These are phyloP conservation scores for Furcasterigmium sp. DNA, from an alignment of 2,329 filamentous ascomycete genomes.

Conservation along the genomic window DNA sequence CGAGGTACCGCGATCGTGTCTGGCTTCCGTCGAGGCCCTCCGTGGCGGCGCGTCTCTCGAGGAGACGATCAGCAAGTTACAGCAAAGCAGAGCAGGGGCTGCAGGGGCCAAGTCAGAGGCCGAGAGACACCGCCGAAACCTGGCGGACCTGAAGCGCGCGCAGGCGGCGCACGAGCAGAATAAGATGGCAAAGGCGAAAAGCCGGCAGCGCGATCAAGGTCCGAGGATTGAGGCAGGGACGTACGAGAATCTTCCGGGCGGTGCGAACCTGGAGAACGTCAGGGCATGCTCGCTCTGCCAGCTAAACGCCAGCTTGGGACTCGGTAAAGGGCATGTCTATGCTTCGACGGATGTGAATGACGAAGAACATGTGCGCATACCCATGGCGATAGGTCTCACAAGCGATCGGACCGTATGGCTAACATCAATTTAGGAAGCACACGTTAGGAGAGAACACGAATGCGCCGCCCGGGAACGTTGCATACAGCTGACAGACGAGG, in stretches of 20 bases:
- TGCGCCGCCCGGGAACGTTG: constrained; percentile 36
- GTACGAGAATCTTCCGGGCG: constrained; percentile 26
- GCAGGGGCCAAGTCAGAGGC: constrained; percentile 25
- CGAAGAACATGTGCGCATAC: constrained; percentile 32
- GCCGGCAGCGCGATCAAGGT: constrained; percentile 20
- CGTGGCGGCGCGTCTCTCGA: constrained; percentile 19
- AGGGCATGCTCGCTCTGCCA: constrained; percentile 41
- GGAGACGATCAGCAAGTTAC: constrained; percentile 22
- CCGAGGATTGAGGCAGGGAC: constrained; percentile 23
- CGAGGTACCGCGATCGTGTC: constrained; percentile 18
- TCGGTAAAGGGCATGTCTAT: constrained; percentile 30
- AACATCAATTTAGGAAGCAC: constrained; percentile 31
- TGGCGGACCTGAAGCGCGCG: constrained; percentile 42
- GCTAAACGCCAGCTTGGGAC: constrained; percentile 30
- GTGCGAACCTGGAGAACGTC: constrained; percentile 27
- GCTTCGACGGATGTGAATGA: constrained; percentile 37
- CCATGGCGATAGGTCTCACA: neutral
- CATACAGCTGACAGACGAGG: constrained; percentile 30
- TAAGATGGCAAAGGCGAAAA: constrained; percentile 31
- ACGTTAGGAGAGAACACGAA: constrained; percentile 31
- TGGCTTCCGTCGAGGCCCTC: constrained; percentile 34
- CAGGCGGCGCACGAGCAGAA: constrained; percentile 40
- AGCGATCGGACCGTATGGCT: neutral
- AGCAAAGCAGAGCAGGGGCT: constrained; percentile 17
- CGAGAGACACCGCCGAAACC: constrained; percentile 28